A percentile compares a stretch with the other conserved stretches of the same genome.
phyloP scores from a whole-genome alignment of 2,329 filamentous ascomycete species.

The Hyphodiscus sp. region DNA sequence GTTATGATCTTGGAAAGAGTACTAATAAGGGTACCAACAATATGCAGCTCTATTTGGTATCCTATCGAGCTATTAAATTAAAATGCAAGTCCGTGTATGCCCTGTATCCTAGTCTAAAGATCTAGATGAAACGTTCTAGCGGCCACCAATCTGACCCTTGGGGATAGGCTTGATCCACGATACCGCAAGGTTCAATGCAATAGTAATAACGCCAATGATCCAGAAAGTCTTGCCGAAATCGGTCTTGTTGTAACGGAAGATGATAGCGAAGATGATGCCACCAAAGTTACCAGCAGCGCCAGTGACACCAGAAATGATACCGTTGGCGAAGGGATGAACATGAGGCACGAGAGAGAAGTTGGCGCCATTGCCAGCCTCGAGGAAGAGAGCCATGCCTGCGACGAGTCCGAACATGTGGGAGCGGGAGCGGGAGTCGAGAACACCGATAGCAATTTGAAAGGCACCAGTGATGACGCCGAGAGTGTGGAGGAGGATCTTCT shows the following conservation, averaged over 20 bases:
- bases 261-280: constrained; percentile 75
- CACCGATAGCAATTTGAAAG: constrained; percentile 56
- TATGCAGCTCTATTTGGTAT: too few species aligned
- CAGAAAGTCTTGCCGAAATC: constrained; percentile 68
- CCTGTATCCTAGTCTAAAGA: too few species aligned
- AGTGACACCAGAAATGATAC: constrained; percentile 66
- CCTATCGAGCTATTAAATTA: too few species aligned
- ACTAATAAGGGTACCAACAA: too few species aligned
- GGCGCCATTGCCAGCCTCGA: constrained; percentile 78
- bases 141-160: constrained; percentile 44
- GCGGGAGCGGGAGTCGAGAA: constrained; percentile 54
- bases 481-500: constrained; percentile 55
- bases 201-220: constrained; percentile 73
- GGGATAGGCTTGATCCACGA: constrained; percentile 56
- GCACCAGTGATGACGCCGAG: constrained; percentile 50
- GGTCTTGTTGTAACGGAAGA: constrained; percentile 68
- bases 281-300: constrained; percentile 80
- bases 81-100: too few species aligned
- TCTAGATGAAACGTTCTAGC: constrained; percentile 2
- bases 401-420: constrained; percentile 70
- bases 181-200: constrained; percentile 62
- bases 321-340: constrained; percentile 73
- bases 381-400: constrained; percentile 71
- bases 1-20: too few species aligned
- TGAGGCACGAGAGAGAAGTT: constrained; percentile 86